Base-by-base conservation (phyloP, 768 basidiomycete genomes). In the Calocera viscosa region DNA sequence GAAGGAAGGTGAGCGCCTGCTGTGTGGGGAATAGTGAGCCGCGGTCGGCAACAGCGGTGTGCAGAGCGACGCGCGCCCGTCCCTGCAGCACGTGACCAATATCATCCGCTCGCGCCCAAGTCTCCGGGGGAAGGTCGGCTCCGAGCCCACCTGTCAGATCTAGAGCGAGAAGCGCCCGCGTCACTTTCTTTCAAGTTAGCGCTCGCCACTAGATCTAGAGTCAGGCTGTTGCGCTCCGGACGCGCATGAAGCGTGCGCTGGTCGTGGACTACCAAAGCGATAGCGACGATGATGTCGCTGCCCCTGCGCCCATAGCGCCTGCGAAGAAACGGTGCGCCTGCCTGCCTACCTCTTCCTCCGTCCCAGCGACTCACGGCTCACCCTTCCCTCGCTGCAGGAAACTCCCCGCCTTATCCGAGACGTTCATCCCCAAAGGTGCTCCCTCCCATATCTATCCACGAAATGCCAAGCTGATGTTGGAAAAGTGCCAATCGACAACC, bases 401-500 rank as follows among this genome's bases (percentile, higher is more conserved):
- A 32, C 53, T 60, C 22, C 53, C 53, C 5, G 11, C 53, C 14
- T 32, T 60, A 16, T 60, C 53, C 5, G 53, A 30, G 26, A 14
- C 2, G 5, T 60, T 60, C 53, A 5, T 60, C 24, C 53, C 53
- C 5, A 47, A 47, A 47, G 43, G 43, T 19, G 19, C 5, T 5
- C 24, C 16, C 7, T 17, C 43, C 19, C 43, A 47, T 47, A 19
- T 7, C 3, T 19, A 7, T 7, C 8, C 19, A 7, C 24, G 43
- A 3, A 24, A 8, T n/a, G n/a, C 19, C 7, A 19, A 24, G 3
- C 43, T 47, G 43, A 47, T 47, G 8, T 3, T 5, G 5, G 43
- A 3, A 28, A 2, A 49, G 74, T 71, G 0, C 90, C 88, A 0
- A 73, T 82, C 3, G 90, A 94, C 73, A 78, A 91, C 71, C 92